phyloP scores from a whole-genome alignment of 164 flowering plant genomes.

The Aristolochia californica region DNA sequence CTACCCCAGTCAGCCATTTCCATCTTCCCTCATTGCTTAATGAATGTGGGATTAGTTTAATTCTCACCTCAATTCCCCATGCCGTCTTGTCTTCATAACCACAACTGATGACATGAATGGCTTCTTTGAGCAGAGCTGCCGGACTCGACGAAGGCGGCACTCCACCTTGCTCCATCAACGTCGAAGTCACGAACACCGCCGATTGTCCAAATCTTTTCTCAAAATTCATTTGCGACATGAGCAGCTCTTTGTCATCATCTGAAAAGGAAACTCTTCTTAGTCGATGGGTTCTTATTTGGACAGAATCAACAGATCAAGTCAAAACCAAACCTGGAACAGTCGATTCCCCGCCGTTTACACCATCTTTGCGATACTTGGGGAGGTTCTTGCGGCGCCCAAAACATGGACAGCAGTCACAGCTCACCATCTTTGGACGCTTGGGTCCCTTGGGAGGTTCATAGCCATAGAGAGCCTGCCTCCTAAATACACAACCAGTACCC shows the following conservation, averaged over 20 bases:
- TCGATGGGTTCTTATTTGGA: too few species aligned
- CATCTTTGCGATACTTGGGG: slow-evolving; percentile 31
- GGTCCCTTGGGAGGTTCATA: slow-evolving; percentile 81
- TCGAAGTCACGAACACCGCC: slow-evolving; percentile 75
- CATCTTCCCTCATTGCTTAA: not conserved
- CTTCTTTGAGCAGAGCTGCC: slow-evolving; percentile 89
- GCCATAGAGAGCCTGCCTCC: slow-evolving; percentile 90
- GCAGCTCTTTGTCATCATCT: slow-evolving; percentile 58
- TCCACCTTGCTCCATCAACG: slow-evolving; percentile 85
- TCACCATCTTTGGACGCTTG: slow-evolving; percentile 89
- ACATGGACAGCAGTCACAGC: slow-evolving; percentile 89
- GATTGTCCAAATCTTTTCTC: slow-evolving; percentile 92
- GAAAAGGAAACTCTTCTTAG: too few species aligned
- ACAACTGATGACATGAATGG: slow-evolving; percentile 95
- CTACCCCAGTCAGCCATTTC: not conserved
- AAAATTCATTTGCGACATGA: slow-evolving; percentile 84
- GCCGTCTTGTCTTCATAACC: slow-evolving; percentile 97
- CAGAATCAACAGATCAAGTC: too few species aligned
- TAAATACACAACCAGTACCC: slow-evolving; percentile 93
- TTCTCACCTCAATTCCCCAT: slow-evolving; percentile 96
- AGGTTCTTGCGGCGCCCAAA: slow-evolving; percentile 67
- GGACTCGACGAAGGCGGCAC: slow-evolving; percentile 95
- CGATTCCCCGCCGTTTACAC: slow-evolving; percentile 15
- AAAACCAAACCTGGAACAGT: slow-evolving; percentile 26
- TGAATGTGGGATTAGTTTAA: not conserved